These are phyloP conservation scores for Alternaria arbusti DNA, from an alignment of 2,329 filamentous ascomycete genomes.

Conservation along the genomic window DNA sequence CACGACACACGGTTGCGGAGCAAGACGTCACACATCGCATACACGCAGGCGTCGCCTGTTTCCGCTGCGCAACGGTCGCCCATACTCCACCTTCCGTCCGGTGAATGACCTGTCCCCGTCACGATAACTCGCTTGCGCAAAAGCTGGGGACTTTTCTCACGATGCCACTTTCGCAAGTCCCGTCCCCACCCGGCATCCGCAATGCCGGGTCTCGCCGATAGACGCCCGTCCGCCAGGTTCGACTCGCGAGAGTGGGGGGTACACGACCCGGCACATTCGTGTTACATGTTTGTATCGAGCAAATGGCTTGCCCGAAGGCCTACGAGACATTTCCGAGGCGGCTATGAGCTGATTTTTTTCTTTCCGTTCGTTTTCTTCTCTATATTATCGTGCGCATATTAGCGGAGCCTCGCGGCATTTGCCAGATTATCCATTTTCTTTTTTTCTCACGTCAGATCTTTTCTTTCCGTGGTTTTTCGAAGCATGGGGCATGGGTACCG, in stretches of 20 bases:
- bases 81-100: background rate
- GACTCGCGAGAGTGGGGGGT: background rate
- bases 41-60: background rate
- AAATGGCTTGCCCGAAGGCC: background rate
- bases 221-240: background rate
- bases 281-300: constrained; percentile 6
- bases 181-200: constrained; percentile 4
- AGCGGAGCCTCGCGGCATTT: constrained; percentile 1
- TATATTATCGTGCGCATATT: constrained; percentile 3
- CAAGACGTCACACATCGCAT: background rate
- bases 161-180: background rate
- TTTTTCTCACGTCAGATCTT: background rate
- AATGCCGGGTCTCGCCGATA: constrained; percentile 17
- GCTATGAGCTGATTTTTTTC: background rate
- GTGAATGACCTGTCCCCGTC: background rate
- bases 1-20: constrained; percentile 1
- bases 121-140: background rate
- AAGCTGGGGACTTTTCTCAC: background rate
- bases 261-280: background rate
- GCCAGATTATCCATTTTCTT: background rate
- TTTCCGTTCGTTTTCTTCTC: background rate
- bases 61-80: background rate
- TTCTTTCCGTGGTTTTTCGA: background rate
- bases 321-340: background rate
- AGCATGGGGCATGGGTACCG: background rate